phyloP scores from a whole-genome alignment of 1,284 basidiomycete genomes.

The Sanghuangporus baumii region DNA sequence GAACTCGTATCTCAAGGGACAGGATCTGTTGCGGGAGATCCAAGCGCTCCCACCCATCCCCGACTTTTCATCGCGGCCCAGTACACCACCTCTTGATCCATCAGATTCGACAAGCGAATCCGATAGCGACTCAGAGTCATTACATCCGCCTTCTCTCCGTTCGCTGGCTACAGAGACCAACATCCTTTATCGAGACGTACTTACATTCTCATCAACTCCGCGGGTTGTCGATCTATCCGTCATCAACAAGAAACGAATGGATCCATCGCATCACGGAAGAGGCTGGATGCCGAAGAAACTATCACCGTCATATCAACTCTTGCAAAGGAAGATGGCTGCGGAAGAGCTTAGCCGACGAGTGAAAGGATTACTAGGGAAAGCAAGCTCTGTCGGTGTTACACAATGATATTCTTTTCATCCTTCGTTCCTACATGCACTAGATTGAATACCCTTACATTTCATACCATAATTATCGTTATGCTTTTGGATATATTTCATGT shows the following conservation, averaged over 20 bases:
- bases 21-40: constrained; percentile 81
- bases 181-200: constrained; percentile 75
- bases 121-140: constrained; percentile 39
- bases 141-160: constrained; percentile 46
- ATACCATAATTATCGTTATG: constrained; percentile 1
- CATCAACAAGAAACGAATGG: constrained; percentile 44
- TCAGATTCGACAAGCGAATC: constrained; percentile 64
- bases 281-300: constrained; percentile 73
- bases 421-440: background rate
- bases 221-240: constrained; percentile 78
- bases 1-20: constrained; percentile 88
- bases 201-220: constrained; percentile 73
- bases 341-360: constrained; percentile 65
- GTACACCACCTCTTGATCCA: constrained; percentile 57
- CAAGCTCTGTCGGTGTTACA: constrained; percentile 29
- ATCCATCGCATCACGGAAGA: constrained; percentile 32
- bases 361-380: constrained; percentile 60
- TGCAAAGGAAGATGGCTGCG: constrained; percentile 69
- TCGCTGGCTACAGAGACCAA: constrained; percentile 77
- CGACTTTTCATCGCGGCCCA: constrained; percentile 37
- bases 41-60: constrained; percentile 64
- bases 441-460: background rate
- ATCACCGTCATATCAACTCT: constrained; percentile 74
- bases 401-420: background rate
- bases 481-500: background rate